A percentile compares a stretch with the other conserved stretches of the same genome.
phyloP scores from a whole-genome alignment of 768 basidiomycete species.

The Mycena chlorophos region DNA sequence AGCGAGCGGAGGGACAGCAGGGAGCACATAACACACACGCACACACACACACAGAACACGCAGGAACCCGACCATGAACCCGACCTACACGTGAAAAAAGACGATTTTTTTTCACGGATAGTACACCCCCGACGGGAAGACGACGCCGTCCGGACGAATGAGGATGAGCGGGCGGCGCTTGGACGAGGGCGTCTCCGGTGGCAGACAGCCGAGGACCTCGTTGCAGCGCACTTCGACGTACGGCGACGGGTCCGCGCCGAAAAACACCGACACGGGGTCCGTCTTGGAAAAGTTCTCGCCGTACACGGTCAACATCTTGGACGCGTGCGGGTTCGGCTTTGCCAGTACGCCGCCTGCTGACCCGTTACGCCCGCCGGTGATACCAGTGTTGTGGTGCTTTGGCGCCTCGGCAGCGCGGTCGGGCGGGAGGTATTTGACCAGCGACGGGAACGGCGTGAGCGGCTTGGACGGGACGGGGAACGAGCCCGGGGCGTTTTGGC shows the following conservation, averaged over 20 bases:
- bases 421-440: slow-evolving; percentile 89
- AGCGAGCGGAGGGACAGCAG: too few species aligned
- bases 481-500: slow-evolving; percentile 69
- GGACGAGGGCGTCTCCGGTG: slow-evolving; percentile 63
- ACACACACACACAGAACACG: too few species aligned
- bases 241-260: slow-evolving; percentile 84
- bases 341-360: slow-evolving; percentile 66
- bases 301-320: slow-evolving; percentile 82
- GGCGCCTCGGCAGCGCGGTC: slow-evolving; percentile 84
- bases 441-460: slow-evolving; percentile 81
- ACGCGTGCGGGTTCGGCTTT: slow-evolving; percentile 76
- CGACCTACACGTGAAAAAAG: too few species aligned
- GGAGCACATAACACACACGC: too few species aligned
- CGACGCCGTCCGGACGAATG: slow-evolving; percentile 81
- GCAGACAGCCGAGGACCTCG: slow-evolving; percentile 80
- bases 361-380: too few species aligned
- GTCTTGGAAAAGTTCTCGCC: slow-evolving; percentile 87
- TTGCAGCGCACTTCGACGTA: slow-evolving; percentile 86
- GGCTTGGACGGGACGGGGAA: slow-evolving; percentile 82
- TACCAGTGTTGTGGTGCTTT: slow-evolving; percentile 66
- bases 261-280: slow-evolving; percentile 81
- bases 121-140: slow-evolving; percentile 80
- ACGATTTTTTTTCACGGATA: too few species aligned
- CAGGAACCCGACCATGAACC: neutral
- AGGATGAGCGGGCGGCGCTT: slow-evolving; percentile 82